A percentile compares a stretch with the other conserved stretches of the same genome.
phyloP scores from a whole-genome alignment of 176 grass and related monocot species.

The Hyparrhenia diplandra region DNA sequence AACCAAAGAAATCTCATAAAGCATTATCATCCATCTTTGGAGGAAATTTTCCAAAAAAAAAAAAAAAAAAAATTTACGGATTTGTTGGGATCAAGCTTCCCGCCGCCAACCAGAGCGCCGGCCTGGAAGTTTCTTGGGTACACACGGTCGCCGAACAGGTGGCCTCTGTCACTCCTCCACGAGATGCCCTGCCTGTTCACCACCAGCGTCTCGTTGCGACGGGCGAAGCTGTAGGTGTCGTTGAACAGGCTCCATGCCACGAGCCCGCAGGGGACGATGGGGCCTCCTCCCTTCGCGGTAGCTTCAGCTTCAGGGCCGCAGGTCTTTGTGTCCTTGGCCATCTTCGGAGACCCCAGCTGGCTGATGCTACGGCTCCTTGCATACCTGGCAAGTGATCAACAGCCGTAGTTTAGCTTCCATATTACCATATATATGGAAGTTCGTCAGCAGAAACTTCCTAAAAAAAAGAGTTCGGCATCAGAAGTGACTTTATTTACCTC shows the following conservation, averaged over 20 bases:
- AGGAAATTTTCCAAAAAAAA: no score
- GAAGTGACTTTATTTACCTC: slow-evolving; percentile 27
- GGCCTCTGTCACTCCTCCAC: slow-evolving; percentile 60
- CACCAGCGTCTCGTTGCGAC: slow-evolving; percentile 7
- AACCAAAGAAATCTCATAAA: not conserved
- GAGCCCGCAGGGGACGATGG: slow-evolving; percentile 63
- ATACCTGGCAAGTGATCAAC: slow-evolving; percentile 41
- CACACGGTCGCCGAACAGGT: slow-evolving; percentile 45
- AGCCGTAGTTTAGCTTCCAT: not conserved
- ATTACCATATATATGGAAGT: no score
- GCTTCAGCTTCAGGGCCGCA: slow-evolving; percentile 70
- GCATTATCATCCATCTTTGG: not conserved
- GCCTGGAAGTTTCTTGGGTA: slow-evolving; percentile 68
- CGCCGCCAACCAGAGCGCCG: slow-evolving; percentile 40
- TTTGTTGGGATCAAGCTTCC: slow-evolving; percentile 38
- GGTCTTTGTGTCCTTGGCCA: not conserved
- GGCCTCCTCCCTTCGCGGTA: not conserved
- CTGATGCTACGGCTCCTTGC: slow-evolving; percentile 41
- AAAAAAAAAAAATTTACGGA: slow-evolving; percentile 46
- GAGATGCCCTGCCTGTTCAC: slow-evolving; percentile 62
- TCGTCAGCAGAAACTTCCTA: not conserved
- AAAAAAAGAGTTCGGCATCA: no score
- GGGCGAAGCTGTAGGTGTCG: slow-evolving; percentile 55
- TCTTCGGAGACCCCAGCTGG: slow-evolving; percentile 33
- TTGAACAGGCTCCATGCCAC: slow-evolving; percentile 78